Evolutionary conservation across 164 flowering plant genomes (phyloP).

Genomic region (Cinnamomum chago): DNA sequence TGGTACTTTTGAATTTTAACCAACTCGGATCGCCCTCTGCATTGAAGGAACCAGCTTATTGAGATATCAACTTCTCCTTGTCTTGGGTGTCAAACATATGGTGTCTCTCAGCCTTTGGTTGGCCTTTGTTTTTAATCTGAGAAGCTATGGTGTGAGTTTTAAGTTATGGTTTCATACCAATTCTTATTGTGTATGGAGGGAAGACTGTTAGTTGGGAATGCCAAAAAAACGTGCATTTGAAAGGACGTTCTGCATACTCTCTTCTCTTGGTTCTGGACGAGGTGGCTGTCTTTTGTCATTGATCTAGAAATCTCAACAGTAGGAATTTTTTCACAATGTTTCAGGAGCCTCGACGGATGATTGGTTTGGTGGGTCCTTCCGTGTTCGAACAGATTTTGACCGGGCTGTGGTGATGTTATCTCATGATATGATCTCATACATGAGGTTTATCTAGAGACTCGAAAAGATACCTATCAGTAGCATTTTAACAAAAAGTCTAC

Average conservation of each 20-base stretch:
- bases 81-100: not conserved
- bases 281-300: no score
- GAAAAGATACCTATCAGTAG: no score
- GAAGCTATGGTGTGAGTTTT: not conserved
- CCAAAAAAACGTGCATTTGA: not conserved
- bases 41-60: not conserved
- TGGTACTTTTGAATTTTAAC: not conserved
- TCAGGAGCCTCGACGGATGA: no score
- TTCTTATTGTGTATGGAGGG: not conserved
- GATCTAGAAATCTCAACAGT: no score
- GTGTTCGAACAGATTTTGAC: no score
- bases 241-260: not conserved
- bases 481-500: no score
- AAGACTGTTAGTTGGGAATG: conserved; percentile 3
- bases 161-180: not conserved
- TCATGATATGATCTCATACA: no score
- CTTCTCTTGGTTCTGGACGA: not conserved
- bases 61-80: not conserved
- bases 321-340: no score
- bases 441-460: no score
- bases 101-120: not conserved
- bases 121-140: not conserved
- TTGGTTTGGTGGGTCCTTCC: no score
- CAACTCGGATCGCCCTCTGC: not conserved
- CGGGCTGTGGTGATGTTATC: no score